Evolutionary conservation across 2,329 filamentous ascomycete species (phyloP).

Genomic region (Neodidymelliopsis sp.): DNA sequence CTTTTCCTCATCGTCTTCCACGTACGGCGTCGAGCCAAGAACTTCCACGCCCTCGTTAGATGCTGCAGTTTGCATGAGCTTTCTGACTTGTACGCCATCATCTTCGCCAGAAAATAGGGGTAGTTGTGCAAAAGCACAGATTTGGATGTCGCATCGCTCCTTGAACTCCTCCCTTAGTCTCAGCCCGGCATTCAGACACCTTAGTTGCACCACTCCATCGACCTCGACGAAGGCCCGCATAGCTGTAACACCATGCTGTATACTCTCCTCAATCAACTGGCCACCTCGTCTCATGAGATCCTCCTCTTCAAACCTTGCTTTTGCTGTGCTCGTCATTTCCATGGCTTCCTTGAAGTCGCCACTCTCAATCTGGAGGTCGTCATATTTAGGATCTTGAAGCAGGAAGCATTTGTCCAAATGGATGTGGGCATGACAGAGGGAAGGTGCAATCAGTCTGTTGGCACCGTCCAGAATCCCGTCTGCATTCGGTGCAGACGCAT

Average conservation of each 20-base stretch:
- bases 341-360: constrained; percentile 74
- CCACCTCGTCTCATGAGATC: constrained; percentile 71
- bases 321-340: constrained; percentile 64
- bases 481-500: not conserved
- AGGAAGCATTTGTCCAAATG: constrained; percentile 74
- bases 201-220: constrained; percentile 66
- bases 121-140: constrained; percentile 76
- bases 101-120: constrained; percentile 67
- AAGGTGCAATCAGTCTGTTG: constrained; percentile 58
- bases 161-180: constrained; percentile 63
- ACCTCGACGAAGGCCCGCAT: constrained; percentile 77
- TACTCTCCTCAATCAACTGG: constrained; percentile 71
- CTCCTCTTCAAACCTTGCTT: constrained; percentile 65
- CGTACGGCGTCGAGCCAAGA: constrained; percentile 74
- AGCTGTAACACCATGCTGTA: constrained; percentile 69
- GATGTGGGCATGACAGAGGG: constrained; percentile 75
- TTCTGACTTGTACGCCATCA: constrained; percentile 59
- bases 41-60: constrained; percentile 60
- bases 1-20: constrained; percentile 62
- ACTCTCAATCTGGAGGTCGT: constrained; percentile 64
- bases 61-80: constrained; percentile 58
- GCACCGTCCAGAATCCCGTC: constrained; percentile 51
- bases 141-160: constrained; percentile 66
- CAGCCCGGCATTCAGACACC: constrained; percentile 65
- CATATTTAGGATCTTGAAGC: constrained; percentile 65